These are phyloP conservation scores for Venturia effusa DNA, from an alignment of 2,329 filamentous ascomycete species.

Conservation along the genomic window DNA sequence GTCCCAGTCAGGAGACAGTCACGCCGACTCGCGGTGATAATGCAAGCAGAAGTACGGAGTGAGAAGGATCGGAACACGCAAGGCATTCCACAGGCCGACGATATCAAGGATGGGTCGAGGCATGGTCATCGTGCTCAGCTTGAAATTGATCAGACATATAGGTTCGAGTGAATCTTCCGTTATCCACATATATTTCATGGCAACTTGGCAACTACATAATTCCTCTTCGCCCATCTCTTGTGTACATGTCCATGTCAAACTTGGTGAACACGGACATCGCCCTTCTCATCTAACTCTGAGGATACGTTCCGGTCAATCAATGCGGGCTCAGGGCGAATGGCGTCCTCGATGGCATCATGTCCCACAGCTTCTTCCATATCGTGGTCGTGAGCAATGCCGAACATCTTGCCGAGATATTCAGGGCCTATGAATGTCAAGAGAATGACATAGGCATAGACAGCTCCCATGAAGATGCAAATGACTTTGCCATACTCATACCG, in stretches of 20 bases:
- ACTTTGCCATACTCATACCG: conserved; percentile 60
- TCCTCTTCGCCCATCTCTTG: neutral
- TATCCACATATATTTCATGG: neutral
- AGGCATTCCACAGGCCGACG: neutral
- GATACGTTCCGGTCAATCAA: neutral
- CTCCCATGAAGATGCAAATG: conserved; percentile 85
- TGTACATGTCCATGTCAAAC: neutral
- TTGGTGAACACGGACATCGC: neutral
- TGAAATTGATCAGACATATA: neutral
- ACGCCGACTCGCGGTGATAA: too few relatives aligned
- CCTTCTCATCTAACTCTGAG: conserved; percentile 5
- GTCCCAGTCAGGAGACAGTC: neutral
- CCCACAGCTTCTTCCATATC: conserved; percentile 22
- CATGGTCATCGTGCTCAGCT: neutral
- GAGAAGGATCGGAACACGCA: neutral
- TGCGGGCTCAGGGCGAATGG: neutral
- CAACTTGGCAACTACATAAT: neutral
- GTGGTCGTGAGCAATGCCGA: conserved; percentile 21
- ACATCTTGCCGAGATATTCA: conserved; percentile 30
- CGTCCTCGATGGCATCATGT: conserved; percentile 8
- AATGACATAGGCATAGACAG: conserved; percentile 57
- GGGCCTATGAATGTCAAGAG: conserved; percentile 44
- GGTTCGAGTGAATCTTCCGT: neutral
- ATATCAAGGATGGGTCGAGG: neutral
- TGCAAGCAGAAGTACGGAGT: neutral